A percentile compares a stretch with the other conserved stretches of the same genome.
Conservation (phyloP, 306 rosid species). For the Aeschynomene evenia region DNA sequence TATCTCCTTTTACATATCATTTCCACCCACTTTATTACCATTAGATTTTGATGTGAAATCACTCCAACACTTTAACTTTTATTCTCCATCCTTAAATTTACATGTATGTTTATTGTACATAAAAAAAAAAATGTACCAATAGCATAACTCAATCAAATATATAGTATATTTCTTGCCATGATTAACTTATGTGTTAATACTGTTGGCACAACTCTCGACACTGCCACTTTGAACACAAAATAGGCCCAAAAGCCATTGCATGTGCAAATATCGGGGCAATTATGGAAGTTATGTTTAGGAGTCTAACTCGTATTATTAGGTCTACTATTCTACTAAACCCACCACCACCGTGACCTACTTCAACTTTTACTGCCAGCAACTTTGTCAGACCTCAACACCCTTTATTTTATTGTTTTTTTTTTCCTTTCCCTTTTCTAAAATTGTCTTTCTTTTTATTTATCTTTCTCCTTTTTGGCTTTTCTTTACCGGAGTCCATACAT, state of each 20-base stretch:
- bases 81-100: too few species aligned
- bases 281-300: slow-evolving; percentile 1
- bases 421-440: not conserved
- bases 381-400: slow-evolving; percentile 21
- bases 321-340: slow-evolving; percentile 10
- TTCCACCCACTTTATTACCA: too few species aligned
- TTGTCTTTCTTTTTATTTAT: not conserved
- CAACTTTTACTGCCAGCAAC: slow-evolving; percentile 34
- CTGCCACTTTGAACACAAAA: slow-evolving; percentile 33
- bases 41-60: too few species aligned
- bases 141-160: too few species aligned
- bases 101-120: too few species aligned
- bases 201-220: slow-evolving; percentile 47
- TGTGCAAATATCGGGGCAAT: slow-evolving; percentile 47
- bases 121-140: too few species aligned
- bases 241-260: slow-evolving; percentile 44
- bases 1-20: too few species aligned
- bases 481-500: slow-evolving; percentile 1
- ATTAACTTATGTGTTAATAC: slow-evolving; percentile 35
- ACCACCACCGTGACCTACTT: slow-evolving; percentile 36
- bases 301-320: slow-evolving; percentile 27
- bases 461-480: slow-evolving; percentile 27
- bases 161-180: slow-evolving; percentile 21
- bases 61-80: too few species aligned
- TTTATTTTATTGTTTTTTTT: too few species aligned